Base-by-base conservation (phyloP, 768 basidiomycete genomes). In the Boletus rufocinnamomeus region DNA sequence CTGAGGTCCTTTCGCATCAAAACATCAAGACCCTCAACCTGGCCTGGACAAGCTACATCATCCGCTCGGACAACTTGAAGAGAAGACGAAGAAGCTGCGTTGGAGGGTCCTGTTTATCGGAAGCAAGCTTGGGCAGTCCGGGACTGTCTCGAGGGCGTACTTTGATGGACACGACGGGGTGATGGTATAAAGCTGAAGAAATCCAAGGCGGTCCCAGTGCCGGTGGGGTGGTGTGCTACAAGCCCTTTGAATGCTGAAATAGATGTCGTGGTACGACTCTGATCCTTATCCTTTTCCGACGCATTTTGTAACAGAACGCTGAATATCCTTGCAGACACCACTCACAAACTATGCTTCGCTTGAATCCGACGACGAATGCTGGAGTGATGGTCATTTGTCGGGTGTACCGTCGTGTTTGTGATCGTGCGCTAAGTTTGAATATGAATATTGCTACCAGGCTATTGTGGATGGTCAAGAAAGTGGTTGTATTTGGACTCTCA, bases 31-130 rank as follows among this genome's bases (percentile, higher is more conserved):
- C 8, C 57, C 52, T 27, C 52, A 25, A n/a, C 28, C 38, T 41
- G 51, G 51, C 37, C 41, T 58, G 57, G 11, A 54, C 46, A 27
- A 41, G 45, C 38, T 58, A 17, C 30, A n/a, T 40, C 43, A 21
- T 11, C 16, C 30, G 19, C 57, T 46, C 28, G 35, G 34, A 19
- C 35, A n/a, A n/a, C n/a, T n/a, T n/a, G n/a, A 32, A 16, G 45
- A 38, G 28, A 38, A 23, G 8, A 16, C 14, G 41, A 57, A 57
- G 21, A 46, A 52, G 8, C 45, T 38, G 10, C n/a, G 21, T 10
- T 52, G 50, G 50, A 52, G 41, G 23, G 50, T 57, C 41, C n/a
- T 52, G 6, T 57, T 57, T 35, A 44, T 52, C 19, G 50, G 50
- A 23, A 13, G 54, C 50, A 32, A 38, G 35, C 19, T 7, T n/a